phyloP scores from a whole-genome alignment of 148 eudicot species.

The Talinum fruticosum region DNA sequence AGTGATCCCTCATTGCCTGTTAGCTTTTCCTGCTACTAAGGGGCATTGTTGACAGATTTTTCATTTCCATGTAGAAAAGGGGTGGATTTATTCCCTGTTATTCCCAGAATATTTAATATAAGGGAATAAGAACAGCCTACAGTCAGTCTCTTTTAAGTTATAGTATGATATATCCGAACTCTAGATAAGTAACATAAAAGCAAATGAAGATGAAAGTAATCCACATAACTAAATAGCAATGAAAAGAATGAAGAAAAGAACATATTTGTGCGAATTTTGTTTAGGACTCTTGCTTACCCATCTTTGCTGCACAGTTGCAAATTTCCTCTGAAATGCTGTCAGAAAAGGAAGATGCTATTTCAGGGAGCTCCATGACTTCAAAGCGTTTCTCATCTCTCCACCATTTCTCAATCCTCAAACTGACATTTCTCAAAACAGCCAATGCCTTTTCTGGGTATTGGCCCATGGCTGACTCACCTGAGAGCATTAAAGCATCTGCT shows the following conservation, averaged over 20 bases:
- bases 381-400: conserved; percentile 86
- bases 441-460: conserved; percentile 86
- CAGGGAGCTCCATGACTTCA: conserved; percentile 61
- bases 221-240: not conserved
- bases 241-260: not conserved
- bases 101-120: no score
- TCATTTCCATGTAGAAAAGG: not conserved
- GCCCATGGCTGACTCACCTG: conserved; percentile 99
- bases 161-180: no score
- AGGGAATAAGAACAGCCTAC: no score
- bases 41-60: not conserved
- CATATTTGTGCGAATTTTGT: not conserved
- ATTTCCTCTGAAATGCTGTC: conserved; percentile 78
- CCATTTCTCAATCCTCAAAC: conserved; percentile 92
- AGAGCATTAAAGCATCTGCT: conserved; percentile 93
- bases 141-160: no score
- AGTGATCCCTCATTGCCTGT: not conserved
- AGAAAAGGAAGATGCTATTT: conserved; percentile 56
- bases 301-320: conserved; percentile 82
- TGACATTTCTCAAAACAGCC: conserved; percentile 81
- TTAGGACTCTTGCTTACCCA: conserved; percentile 44
- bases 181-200: no score
- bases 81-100: no score
- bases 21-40: not conserved
- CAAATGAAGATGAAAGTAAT: not conserved